phyloP scores from a whole-genome alignment of 257 asterid species.

The Solanum dulcamara region DNA sequence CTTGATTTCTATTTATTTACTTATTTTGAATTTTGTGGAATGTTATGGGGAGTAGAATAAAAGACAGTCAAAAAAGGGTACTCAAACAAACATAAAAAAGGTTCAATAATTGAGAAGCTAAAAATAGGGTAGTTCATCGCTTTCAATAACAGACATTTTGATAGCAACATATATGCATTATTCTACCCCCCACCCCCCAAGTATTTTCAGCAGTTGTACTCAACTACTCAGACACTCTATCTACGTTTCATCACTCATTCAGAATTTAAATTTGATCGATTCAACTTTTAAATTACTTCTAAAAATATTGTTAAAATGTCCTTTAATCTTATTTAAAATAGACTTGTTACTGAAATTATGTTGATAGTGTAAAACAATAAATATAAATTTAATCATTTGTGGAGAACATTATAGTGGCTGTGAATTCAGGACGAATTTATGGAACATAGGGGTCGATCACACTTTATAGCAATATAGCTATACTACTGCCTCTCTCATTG shows the following conservation, averaged over 20 bases:
- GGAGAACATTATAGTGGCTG: not conserved
- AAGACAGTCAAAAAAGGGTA: not conserved
- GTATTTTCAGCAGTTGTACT: not conserved
- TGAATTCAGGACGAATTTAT: not conserved
- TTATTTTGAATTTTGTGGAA: not conserved
- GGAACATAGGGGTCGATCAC: not conserved
- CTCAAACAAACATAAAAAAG: not conserved
- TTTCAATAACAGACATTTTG: slow-evolving; percentile 2
- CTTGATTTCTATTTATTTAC: not conserved
- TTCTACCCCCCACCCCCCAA: not conserved
- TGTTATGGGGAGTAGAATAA: not conserved
- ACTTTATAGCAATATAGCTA: not conserved
- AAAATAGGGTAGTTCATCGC: slow-evolving; percentile 2
- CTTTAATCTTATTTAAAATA: too few relatives aligned
- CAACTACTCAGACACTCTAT: not conserved
- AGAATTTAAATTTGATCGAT: not conserved
- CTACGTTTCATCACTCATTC: not conserved
- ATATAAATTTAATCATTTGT: not conserved
- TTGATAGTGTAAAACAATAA: not conserved
- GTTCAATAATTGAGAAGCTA: not conserved
- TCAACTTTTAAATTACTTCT: too few relatives aligned
- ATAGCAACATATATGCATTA: not conserved
- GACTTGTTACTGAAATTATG: not conserved
- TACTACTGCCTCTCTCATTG: too few relatives aligned
- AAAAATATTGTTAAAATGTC: too few relatives aligned